phyloP scores from a whole-genome alignment of 1,284 basidiomycete species.

The Apiotrichum montevideense region DNA sequence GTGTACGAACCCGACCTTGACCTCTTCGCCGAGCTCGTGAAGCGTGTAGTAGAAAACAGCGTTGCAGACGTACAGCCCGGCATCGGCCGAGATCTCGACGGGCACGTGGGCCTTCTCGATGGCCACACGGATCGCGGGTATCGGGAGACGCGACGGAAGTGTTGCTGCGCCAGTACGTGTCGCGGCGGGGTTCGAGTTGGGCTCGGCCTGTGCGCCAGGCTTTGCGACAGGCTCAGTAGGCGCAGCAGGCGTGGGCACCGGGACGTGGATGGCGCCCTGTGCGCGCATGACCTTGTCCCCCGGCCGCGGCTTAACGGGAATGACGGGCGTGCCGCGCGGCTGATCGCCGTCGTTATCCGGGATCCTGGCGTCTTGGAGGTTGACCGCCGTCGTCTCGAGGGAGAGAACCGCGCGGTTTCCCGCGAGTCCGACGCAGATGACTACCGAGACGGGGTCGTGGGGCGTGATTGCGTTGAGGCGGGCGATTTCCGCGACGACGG shows the following conservation, averaged over 20 bases:
- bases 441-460: constrained; percentile 2
- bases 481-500: constrained; percentile 1
- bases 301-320: not conserved
- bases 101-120: constrained; percentile 6
- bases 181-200: not conserved
- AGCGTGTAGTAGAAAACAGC: constrained; percentile 12
- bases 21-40: not conserved
- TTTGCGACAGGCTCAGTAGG: not conserved
- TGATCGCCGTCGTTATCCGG: constrained; percentile 13
- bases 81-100: constrained; percentile 6
- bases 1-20: constrained; percentile 12
- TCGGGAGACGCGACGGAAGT: constrained; percentile 6
- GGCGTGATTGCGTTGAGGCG: not conserved
- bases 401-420: constrained; percentile 1
- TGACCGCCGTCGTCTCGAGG: constrained; percentile 12
- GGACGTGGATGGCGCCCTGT: not conserved
- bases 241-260: not conserved
- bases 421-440: constrained; percentile 13
- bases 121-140: not conserved
- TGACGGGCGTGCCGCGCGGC: constrained; percentile 7
- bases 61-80: constrained; percentile 18
- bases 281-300: not conserved
- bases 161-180: not conserved
- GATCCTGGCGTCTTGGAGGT: constrained; percentile 9
- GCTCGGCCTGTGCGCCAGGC: not conserved